Conservation (phyloP, 345 rosid genomes). For the Luvunga scandens region DNA sequence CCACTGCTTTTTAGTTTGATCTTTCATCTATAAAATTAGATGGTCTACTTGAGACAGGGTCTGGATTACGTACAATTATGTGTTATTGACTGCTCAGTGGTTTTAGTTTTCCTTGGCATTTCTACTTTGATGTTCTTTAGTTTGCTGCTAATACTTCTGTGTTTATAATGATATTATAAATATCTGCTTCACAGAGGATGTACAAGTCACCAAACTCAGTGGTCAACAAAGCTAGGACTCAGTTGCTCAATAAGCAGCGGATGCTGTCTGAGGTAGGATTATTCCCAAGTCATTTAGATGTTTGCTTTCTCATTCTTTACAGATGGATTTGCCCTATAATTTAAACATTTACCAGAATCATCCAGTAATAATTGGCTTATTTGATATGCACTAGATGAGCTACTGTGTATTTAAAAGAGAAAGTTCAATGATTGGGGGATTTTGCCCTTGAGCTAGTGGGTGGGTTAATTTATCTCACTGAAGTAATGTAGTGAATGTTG, state of each 20-base stretch:
- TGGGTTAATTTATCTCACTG: background rate
- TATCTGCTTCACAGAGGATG: conserved; percentile 54
- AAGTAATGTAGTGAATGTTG: no score
- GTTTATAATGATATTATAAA: conserved; percentile 5
- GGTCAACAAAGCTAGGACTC: conserved; percentile 85
- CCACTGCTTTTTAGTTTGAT: background rate
- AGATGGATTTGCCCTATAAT: background rate
- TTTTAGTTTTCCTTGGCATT: background rate
- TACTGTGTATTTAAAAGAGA: background rate
- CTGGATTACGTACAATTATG: background rate
- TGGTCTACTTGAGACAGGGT: background rate
- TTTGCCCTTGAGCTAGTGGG: background rate
- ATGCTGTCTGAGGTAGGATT: conserved; percentile 64
- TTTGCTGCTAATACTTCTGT: background rate
- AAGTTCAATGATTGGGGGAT: background rate
- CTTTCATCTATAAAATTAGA: background rate
- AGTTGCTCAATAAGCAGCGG: conserved; percentile 73
- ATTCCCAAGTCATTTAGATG: background rate
- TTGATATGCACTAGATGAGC: background rate
- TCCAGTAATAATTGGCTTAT: background rate
- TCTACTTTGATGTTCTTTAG: background rate
- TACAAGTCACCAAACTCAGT: conserved; percentile 77
- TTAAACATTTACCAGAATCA: background rate
- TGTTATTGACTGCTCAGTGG: background rate
- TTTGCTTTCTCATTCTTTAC: background rate